phyloP scores from a whole-genome alignment of 2,329 filamentous ascomycete genomes.

The Alternaria postmessia region DNA sequence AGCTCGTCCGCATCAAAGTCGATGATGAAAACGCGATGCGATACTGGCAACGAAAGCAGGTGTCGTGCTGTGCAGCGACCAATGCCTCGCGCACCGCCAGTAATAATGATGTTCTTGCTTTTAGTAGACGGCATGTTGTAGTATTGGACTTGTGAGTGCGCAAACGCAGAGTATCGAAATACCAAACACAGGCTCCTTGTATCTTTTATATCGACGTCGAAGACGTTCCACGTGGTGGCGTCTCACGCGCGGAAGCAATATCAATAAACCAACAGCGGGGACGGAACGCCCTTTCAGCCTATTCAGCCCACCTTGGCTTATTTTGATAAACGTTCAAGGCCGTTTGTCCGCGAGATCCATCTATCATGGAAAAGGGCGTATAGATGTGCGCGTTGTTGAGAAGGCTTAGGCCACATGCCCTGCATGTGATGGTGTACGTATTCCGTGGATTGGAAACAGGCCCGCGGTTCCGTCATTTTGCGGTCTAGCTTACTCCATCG shows the following conservation, averaged over 20 bases:
- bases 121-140: conserved; percentile 26
- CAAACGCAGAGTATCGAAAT: not conserved
- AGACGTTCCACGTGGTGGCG: conserved; percentile 1
- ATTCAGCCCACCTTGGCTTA: conserved; percentile 16
- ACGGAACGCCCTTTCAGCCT: conserved; percentile 21
- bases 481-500: not conserved
- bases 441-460: conserved; percentile 12
- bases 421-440: conserved; percentile 2
- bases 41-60: conserved; percentile 45
- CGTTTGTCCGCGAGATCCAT: conserved; percentile 3
- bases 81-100: conserved; percentile 55
- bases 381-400: not conserved
- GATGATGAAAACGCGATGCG: conserved; percentile 55
- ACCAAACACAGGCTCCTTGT: not conserved
- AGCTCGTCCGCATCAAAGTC: conserved; percentile 54
- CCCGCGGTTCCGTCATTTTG: conserved; percentile 13
- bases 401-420: not conserved
- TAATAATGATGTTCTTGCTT: conserved; percentile 47
- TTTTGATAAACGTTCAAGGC: not conserved
- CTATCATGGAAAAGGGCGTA: not conserved
- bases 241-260: conserved; percentile 14
- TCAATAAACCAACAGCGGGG: conserved; percentile 4
- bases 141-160: not conserved
- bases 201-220: not conserved
- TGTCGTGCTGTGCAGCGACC: conserved; percentile 55